A percentile compares a stretch with the other conserved stretches of the same genome.
These are phyloP conservation scores for Gloeostereum incarnatum DNA, from an alignment of 768 basidiomycete genomes.

Conservation along the genomic window DNA sequence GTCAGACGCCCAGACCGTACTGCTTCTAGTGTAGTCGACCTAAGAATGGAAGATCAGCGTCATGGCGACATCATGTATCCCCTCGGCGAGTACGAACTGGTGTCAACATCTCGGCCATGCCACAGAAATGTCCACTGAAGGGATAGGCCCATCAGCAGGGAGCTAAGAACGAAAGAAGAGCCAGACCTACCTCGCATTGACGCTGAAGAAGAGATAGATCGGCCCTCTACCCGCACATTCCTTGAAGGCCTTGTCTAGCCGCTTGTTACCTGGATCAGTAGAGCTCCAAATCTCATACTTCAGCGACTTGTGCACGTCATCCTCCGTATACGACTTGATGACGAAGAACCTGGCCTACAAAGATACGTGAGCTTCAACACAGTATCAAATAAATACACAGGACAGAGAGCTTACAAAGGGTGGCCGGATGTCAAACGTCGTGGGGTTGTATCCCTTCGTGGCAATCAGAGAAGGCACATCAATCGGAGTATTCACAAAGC, in stretches of 20 bases:
- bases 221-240: conserved; percentile 89
- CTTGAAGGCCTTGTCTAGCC: conserved; percentile 95
- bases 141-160: conserved; percentile 5
- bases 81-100: conserved; percentile 40
- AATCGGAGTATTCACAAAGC: conserved; percentile 56
- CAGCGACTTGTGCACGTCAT: conserved; percentile 96
- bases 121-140: conserved; percentile 89
- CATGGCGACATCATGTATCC: conserved; percentile 1
- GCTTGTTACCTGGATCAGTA: conserved; percentile 94
- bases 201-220: conserved; percentile 97
- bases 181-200: conserved; percentile 70
- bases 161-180: not conserved
- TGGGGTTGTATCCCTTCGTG: conserved; percentile 86
- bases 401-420: conserved; percentile 45
- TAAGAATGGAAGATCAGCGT: conserved; percentile 13
- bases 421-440: conserved; percentile 75
- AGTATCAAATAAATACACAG: conserved; percentile 4
- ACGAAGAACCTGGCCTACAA: conserved; percentile 86
- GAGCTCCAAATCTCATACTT: conserved; percentile 99
- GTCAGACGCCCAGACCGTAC: conserved; percentile 98
- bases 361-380: conserved; percentile 3
- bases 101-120: conserved; percentile 97
- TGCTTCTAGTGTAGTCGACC: conserved; percentile 91
- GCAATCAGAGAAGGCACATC: conserved; percentile 83
- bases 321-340: conserved; percentile 98